Conservation (phyloP, 2,329 filamentous ascomycete genomes). For the Trichoderma afroharzianum region DNA sequence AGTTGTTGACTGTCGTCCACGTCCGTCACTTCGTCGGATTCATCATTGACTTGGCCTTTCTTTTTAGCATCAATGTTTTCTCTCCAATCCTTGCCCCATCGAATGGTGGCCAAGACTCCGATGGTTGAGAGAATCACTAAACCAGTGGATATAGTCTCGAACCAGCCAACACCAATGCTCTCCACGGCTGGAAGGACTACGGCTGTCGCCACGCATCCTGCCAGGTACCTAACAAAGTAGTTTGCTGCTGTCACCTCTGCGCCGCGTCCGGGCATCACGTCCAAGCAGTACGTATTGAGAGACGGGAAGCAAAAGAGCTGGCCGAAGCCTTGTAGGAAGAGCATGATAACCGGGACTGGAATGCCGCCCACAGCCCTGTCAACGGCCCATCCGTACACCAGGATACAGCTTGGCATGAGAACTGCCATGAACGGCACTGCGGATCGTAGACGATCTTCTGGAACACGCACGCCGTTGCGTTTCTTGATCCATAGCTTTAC, state of each 20-base stretch:
- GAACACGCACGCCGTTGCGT: conserved; percentile 55
- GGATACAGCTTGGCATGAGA: conserved; percentile 58
- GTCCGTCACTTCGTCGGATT: conserved; percentile 11
- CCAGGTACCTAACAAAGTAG: conserved; percentile 73
- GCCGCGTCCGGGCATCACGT: conserved; percentile 67
- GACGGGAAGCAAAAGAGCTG: conserved; percentile 74
- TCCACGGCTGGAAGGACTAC: conserved; percentile 72
- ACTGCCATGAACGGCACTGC: conserved; percentile 54
- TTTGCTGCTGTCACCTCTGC: conserved; percentile 77
- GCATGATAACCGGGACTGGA: conserved; percentile 62
- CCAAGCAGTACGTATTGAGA: conserved; percentile 76
- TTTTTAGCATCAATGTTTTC: conserved; percentile 30
- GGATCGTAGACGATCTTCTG: conserved; percentile 65
- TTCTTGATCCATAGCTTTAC: conserved; percentile 63
- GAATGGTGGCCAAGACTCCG: conserved; percentile 37
- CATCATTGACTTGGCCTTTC: not conserved
- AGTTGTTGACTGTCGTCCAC: not conserved
- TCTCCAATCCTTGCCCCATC: conserved; percentile 40
- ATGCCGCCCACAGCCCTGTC: conserved; percentile 50
- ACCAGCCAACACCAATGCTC: conserved; percentile 75
- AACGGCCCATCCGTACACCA: conserved; percentile 57
- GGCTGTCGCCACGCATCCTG: conserved; percentile 67
- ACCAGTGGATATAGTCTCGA: conserved; percentile 59
- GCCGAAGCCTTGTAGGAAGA: conserved; percentile 71
- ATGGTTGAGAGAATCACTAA: conserved; percentile 37